Conservation (phyloP, 495 filamentous ascomycete species). For the Penicillium alfredii region DNA sequence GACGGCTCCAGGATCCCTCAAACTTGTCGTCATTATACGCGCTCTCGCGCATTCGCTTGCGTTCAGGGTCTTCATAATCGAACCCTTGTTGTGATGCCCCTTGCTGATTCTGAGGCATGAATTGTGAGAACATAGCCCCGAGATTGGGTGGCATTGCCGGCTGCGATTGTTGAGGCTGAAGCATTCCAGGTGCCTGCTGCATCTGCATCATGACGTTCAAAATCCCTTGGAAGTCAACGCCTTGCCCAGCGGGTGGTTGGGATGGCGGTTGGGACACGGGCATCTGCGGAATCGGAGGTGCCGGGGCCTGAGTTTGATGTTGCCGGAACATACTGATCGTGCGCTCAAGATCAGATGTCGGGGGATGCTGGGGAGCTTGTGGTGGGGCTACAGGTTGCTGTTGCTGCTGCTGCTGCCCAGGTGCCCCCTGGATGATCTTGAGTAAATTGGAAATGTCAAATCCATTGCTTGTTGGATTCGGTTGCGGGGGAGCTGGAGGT, state of each 20-base stretch:
- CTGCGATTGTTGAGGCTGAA: slow-evolving; percentile 25
- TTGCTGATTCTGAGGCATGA: slow-evolving; percentile 32
- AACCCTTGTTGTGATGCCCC: neutral
- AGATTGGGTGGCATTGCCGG: slow-evolving; percentile 34
- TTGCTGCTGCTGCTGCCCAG: slow-evolving; percentile 29
- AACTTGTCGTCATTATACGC: slow-evolving; percentile 26
- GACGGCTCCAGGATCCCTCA: slow-evolving; percentile 25
- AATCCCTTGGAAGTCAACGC: slow-evolving; percentile 32
- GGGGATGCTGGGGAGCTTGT: slow-evolving; percentile 20
- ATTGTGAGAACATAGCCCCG: slow-evolving; percentile 46
- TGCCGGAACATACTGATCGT: slow-evolving; percentile 43
- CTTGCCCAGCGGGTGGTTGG: slow-evolving; percentile 11
- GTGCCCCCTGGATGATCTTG: slow-evolving; percentile 38
- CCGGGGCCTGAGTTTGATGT: slow-evolving; percentile 31
- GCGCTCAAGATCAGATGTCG: slow-evolving; percentile 34
- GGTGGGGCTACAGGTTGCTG: slow-evolving; percentile 27
- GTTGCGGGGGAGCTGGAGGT: slow-evolving; percentile 22
- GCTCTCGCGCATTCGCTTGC: slow-evolving; percentile 39
- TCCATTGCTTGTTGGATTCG: slow-evolving; percentile 23
- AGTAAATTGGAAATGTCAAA: slow-evolving; percentile 44
- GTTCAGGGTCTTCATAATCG: slow-evolving; percentile 38
- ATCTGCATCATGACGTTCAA: slow-evolving; percentile 35
- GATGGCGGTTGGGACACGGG: slow-evolving; percentile 21
- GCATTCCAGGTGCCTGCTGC: slow-evolving; percentile 20
- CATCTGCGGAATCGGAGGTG: slow-evolving; percentile 27